Conservation (phyloP, 495 filamentous ascomycete species). For the Eremomyces bilateralis region DNA sequence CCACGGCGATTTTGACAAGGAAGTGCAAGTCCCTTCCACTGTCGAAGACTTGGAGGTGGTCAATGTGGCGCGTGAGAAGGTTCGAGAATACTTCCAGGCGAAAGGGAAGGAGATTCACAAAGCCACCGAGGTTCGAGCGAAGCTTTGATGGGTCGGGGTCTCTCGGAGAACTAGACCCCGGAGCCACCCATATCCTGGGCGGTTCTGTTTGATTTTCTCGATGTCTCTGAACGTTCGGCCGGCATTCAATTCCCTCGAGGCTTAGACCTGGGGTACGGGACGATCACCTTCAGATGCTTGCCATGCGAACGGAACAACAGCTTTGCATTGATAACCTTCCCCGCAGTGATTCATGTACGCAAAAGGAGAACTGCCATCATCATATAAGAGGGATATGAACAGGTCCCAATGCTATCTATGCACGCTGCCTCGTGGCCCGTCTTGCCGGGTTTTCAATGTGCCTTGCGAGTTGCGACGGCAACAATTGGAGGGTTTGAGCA, state of each 20-base stretch:
- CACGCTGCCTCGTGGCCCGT: no score
- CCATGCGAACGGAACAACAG: no score
- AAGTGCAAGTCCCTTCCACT: conserved; percentile 34
- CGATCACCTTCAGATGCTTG: no score
- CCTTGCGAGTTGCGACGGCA: no score
- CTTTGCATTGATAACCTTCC: no score
- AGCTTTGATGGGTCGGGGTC: conserved; percentile 14
- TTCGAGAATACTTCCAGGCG: conserved; percentile 35
- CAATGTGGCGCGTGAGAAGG: conserved; percentile 29
- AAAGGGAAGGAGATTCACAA: conserved; percentile 25
- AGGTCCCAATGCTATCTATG: no score
- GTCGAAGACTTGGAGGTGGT: conserved; percentile 37
- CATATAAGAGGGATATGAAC: no score
- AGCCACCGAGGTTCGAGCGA: conserved; percentile 32
- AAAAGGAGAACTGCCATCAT: no score
- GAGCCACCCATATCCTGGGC: not conserved
- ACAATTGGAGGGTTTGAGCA: no score
- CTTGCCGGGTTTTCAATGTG: no score
- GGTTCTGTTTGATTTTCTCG: not conserved
- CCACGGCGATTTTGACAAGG: conserved; percentile 27
- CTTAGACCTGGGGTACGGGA: not conserved
- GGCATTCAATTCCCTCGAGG: not conserved
- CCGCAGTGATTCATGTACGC: no score
- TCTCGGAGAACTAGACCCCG: no score
- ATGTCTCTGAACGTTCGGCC: not conserved